These are phyloP conservation scores for Botrytis elliptica DNA, from an alignment of 2,329 filamentous ascomycete species.

Conservation along the genomic window DNA sequence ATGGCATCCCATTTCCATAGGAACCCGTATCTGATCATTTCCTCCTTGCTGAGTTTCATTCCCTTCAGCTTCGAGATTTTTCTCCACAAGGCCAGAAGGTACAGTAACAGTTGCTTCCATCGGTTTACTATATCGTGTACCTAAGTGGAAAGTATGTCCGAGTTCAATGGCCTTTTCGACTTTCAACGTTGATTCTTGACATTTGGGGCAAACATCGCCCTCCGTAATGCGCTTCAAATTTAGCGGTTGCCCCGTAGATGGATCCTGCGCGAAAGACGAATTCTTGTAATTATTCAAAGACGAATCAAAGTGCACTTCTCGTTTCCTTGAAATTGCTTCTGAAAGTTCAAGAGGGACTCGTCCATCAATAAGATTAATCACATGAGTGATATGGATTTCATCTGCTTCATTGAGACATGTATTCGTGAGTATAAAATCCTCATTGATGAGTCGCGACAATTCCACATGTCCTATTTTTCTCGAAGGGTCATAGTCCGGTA, in stretches of 20 bases:
- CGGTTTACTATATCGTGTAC: constrained; percentile 79
- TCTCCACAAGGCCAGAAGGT: constrained; percentile 38
- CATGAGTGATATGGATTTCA: neutral
- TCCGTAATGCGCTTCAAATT: constrained; percentile 64
- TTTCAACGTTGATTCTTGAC: constrained; percentile 59
- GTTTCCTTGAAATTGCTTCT: neutral
- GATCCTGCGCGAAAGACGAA: constrained; percentile 36
- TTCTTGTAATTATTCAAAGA: neutral
- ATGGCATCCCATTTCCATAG: constrained; percentile 93
- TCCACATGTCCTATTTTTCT: constrained; percentile 27
- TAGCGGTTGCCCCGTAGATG: constrained; percentile 46
- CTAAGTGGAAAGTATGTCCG: constrained; percentile 92
- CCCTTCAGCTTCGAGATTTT: neutral
- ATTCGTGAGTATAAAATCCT: neutral
- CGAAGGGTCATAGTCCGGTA: constrained; percentile 68
- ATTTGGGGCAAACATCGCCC: constrained; percentile 73
- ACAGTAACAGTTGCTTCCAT: constrained; percentile 62
- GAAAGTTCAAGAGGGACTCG: neutral
- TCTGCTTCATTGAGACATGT: neutral
- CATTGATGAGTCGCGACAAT: neutral
- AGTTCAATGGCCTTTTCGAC: constrained; percentile 79
- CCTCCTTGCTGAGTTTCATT: neutral
- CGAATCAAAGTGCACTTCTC: neutral
- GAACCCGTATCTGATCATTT: constrained; percentile 40
- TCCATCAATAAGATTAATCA: constrained; percentile 6